Base-by-base conservation (phyloP, 2,329 filamentous ascomycete genomes). In the Claviceps capensis region DNA sequence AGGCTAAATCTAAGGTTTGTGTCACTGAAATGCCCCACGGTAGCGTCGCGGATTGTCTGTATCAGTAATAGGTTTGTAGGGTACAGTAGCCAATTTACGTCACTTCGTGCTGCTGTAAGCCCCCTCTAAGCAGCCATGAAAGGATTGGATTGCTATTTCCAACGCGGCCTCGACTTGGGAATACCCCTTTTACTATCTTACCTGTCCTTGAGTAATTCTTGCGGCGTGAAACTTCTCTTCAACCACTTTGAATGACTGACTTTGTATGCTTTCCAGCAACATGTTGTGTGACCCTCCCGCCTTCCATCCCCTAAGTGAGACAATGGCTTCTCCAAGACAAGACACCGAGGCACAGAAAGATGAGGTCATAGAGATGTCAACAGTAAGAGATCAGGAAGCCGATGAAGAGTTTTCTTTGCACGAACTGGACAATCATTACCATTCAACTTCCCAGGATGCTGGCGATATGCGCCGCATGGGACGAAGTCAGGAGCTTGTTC, bases 381-480 rank as follows among this genome's bases (percentile, higher is more conserved):
- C n/a, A 13, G 23, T 13, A 26, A 19, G n/a, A 16, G 43, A 37
- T 26, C 48, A 9, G 16, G 23, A 36, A 5, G 6, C 2, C 9
- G 26, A 49, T 11, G 4, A 22, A n/a, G 34, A 22, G 36, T 22
- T 22, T 8, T 16, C 5, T 36, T 44, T 7, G 40, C 30, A 49
- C 17, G n/a, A 44, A 11, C 17, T 53, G 2, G 51, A 51, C 40
- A 9, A 44, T 22, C 48, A 34, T 40, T 41, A 49, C 40, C 38
- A 48, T 26, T 53, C 52, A 4, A 53, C 43, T 3, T 26, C n/a
- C 8, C 36, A 51, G n/a, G 52, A 53, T 46, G 52, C 44, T 34
- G n/a, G 17, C 19, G 42, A 53, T 30, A 53, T 53, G 52, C 52
- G 38, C 26, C 52, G 52, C 36, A 53, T 53, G 52, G 52, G 52